phyloP scores from a whole-genome alignment of 2,329 filamentous ascomycete genomes.

The Aspergillus sergii region DNA sequence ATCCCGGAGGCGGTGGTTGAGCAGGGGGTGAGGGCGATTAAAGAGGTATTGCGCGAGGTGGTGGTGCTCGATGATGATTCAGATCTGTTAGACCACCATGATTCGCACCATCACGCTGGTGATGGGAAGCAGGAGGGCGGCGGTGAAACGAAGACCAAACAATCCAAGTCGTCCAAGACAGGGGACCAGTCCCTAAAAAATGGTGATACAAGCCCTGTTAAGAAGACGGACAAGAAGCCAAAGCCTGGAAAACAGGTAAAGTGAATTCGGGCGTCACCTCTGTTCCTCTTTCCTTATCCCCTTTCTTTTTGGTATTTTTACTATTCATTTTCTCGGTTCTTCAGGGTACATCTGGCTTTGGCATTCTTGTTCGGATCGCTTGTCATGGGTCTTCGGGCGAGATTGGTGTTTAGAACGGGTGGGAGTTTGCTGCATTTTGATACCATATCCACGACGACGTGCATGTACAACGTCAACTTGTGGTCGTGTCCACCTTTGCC shows the following conservation, averaged over 20 bases:
- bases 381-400: constrained; percentile 2
- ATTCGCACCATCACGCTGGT: constrained; percentile 6
- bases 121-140: constrained; percentile 13
- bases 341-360: constrained; percentile 1
- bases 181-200: constrained; percentile 18
- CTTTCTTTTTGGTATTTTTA: not conserved
- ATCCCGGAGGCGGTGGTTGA: constrained; percentile 54
- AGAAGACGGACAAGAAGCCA: constrained; percentile 30
- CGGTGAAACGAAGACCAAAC: constrained; percentile 11
- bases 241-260: constrained; percentile 26
- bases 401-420: constrained; percentile 14
- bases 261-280: constrained; percentile 1
- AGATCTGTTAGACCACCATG: constrained; percentile 5
- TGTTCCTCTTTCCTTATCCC: not conserved
- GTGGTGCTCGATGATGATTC: constrained; percentile 49
- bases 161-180: constrained; percentile 7
- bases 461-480: constrained; percentile 12
- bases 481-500: not conserved
- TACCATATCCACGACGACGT: constrained; percentile 13
- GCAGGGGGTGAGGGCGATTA: constrained; percentile 54
- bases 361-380: not conserved
- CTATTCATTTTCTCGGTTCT: not conserved
- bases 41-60: constrained; percentile 55
- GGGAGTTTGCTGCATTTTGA: constrained; percentile 13
- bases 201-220: constrained; percentile 26